phyloP scores from a whole-genome alignment of 2,329 filamentous ascomycete species.

The Colletotrichum godetiae region DNA sequence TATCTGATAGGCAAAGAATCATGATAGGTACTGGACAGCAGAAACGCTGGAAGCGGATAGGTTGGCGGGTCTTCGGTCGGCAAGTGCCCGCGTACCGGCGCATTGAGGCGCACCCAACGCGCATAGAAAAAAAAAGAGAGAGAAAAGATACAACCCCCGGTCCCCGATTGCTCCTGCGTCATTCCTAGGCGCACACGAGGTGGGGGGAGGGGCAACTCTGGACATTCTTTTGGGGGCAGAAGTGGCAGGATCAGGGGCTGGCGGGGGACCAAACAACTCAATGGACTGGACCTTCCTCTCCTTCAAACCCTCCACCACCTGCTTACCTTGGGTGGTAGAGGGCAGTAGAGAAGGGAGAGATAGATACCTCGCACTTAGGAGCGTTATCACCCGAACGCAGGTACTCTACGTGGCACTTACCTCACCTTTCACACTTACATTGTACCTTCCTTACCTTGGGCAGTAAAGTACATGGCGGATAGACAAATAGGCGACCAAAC shows the following conservation, averaged over 20 bases:
- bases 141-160: background rate
- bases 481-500: background rate
- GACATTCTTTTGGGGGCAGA: background rate
- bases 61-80: background rate
- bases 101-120: background rate
- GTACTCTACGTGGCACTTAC: too few relatives aligned
- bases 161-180: slow-evolving; percentile 8
- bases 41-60: slow-evolving; percentile 18
- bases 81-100: background rate
- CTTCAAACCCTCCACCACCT: background rate
- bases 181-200: slow-evolving; percentile 27
- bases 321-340: too few relatives aligned
- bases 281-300: slow-evolving; percentile 31
- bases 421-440: too few relatives aligned
- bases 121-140: background rate
- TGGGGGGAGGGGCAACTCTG: slow-evolving; percentile 31
- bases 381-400: too few relatives aligned
- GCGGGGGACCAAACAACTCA: slow-evolving; percentile 13
- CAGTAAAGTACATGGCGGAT: background rate
- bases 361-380: too few relatives aligned
- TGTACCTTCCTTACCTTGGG: too few relatives aligned
- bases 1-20: background rate
- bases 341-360: too few relatives aligned
- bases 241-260: slow-evolving; percentile 8
- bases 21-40: background rate